These are phyloP conservation scores for Lachnellula hyalina DNA, from an alignment of 2,329 filamentous ascomycete species.

Conservation along the genomic window DNA sequence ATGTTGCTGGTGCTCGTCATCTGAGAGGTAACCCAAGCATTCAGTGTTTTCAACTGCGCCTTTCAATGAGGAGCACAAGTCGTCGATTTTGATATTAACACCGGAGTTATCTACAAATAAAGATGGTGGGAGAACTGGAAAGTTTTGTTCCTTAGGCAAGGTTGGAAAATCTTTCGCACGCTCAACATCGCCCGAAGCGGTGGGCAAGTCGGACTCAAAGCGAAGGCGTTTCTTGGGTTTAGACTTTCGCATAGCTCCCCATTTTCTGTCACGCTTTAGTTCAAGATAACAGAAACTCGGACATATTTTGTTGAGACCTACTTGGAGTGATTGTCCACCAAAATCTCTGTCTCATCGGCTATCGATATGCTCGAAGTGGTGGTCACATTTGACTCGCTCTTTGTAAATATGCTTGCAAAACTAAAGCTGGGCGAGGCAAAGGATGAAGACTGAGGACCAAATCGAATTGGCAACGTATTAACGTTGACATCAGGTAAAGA, in stretches of 20 bases:
- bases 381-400: slow-evolving; percentile 1
- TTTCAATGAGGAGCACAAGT: slow-evolving; percentile 15
- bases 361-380: not conserved
- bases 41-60: not conserved
- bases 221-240: slow-evolving; percentile 8
- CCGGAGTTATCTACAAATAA: not conserved
- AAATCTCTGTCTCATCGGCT: slow-evolving; percentile 1
- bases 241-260: not conserved
- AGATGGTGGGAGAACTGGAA: not conserved
- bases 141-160: not conserved
- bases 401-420: slow-evolving; percentile 2
- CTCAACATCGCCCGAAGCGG: not conserved
- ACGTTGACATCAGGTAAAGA: not conserved
- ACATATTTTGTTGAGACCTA: not conserved
- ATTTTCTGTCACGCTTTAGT: slow-evolving; percentile 4
- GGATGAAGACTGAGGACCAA: not conserved
- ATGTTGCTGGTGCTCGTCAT: slow-evolving; percentile 11
- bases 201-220: not conserved
- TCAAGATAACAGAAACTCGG: not conserved
- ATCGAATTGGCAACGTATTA: not conserved
- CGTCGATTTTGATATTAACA: slow-evolving; percentile 9
- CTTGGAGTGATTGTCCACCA: not conserved
- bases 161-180: not conserved
- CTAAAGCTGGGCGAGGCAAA: not conserved
- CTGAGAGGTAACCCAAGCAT: slow-evolving; percentile 17